Base-by-base conservation (phyloP, 2,329 filamentous ascomycete species). In the Tolypocladium capitatum region DNA sequence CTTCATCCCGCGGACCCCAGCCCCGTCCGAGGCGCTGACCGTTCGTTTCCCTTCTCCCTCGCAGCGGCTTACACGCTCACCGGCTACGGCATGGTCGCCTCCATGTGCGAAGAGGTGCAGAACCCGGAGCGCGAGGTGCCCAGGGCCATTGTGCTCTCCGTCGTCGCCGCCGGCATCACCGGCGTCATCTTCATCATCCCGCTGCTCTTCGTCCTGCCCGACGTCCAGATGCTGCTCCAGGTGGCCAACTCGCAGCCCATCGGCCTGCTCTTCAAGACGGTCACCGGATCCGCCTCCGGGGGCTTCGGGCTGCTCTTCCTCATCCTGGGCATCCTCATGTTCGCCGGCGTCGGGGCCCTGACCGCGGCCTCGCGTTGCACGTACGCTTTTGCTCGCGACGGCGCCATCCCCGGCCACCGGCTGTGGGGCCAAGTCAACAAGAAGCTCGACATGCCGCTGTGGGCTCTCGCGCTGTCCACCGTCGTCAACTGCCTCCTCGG, bases 291-390 rank as follows among this genome's bases (percentile, higher is more conserved):
- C 20, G 73, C 81, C 1, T 79, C 70, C 5, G 86, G 84, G 24
- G 86, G 85, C 0, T 88, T 91, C 53, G 84, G 81, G 0, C 71
- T 90, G 6, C 71, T 89, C 14, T 84, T 90, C 63, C 68, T 90
- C 2, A 80, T 91, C 54, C 72, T 90, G 24, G 84, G 84, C 1
- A 87, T 91, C 56, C 71, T 84, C 50, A 73, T 90, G 60, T 88
- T 90, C 58, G 84, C 85, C 1, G 85, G 85, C 20, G 80, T 84
- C 32, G 84, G 84, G 7, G 81, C 84, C 1, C 68, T 89, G 20
- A 90, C 85, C 0, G 85, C 85, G 2, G 80, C 85, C 2, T 83
- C 78, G 46, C 75, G 84, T 24, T 86, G 83, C 68, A 86, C 82
- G 1, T 88, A 85, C 57, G 83, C 84, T 13, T 88, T 88, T 61